These are phyloP conservation scores for Prunus yedoensis DNA, from an alignment of 331 rosid genomes.

Conservation along the genomic window DNA sequence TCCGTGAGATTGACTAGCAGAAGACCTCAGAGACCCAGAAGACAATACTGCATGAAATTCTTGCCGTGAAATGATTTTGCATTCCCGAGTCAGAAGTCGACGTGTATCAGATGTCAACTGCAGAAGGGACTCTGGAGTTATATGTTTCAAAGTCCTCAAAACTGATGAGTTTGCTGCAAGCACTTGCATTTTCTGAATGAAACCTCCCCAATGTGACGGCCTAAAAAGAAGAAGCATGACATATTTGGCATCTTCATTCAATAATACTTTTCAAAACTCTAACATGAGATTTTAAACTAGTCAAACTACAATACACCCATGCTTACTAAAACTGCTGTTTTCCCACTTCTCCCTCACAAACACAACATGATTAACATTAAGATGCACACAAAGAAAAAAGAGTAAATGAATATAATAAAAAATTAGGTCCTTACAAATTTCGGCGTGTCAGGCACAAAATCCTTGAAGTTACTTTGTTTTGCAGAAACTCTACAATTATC, in stretches of 20 bases:
- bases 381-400: conserved; percentile 9
- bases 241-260: conserved; percentile 6
- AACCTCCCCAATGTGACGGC: conserved; percentile 71
- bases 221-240: conserved; percentile 37
- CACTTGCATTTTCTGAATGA: conserved; percentile 49
- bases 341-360: conserved; percentile 21
- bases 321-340: neutral
- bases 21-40: conserved; percentile 49
- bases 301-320: conserved; percentile 8
- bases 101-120: conserved; percentile 48
- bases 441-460: conserved; percentile 67
- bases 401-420: conserved; percentile 8
- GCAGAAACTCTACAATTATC: conserved; percentile 61
- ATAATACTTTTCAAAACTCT: neutral
- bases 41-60: conserved; percentile 63
- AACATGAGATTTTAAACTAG: neutral
- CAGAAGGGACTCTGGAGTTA: conserved; percentile 58
- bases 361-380: conserved; percentile 4
- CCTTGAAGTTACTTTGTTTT: conserved; percentile 60
- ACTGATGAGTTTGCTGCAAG: conserved; percentile 60
- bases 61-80: conserved; percentile 50
- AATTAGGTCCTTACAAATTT: conserved; percentile 61
- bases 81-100: conserved; percentile 42
- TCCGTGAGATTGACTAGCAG: conserved; percentile 56
- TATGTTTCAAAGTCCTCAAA: conserved; percentile 56